Evolutionary conservation across 768 basidiomycete species (phyloP), one percentile per base, ranked within the genome.

Genomic region (Cystobasidium ongulense): DNA sequence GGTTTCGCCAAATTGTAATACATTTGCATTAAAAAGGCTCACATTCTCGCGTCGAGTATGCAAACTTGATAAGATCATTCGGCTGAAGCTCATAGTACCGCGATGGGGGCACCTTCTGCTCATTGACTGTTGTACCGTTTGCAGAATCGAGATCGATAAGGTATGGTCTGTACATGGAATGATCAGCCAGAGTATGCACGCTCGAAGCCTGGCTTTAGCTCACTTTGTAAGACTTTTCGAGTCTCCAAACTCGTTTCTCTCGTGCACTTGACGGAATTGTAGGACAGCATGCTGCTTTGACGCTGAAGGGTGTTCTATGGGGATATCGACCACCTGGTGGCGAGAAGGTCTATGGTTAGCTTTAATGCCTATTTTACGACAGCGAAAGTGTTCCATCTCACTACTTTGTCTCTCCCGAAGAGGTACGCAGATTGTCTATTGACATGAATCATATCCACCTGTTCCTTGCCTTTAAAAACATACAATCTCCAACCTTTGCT

Each of bases 141-240:
- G 96, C 97, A n/a, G 93, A 96, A 77, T 99, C 94, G 10, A 99
- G 86, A 82, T 99, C 96, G 74, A 99, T 96, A 63, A 99, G 86
- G 81, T 93, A 99, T 0, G 96, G 93, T 79, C 93, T 98, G 76
- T 1, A 31, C 27, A 74, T 57, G 21, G n/a, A 54, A n/a, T 1
- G 21, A 23, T 71, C n/a, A 71, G 18, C 36, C n/a, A n/a, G n/a
- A n/a, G n/a, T n/a, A n/a, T n/a, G n/a, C n/a, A n/a, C n/a, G n/a
- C n/a, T n/a, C n/a, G n/a, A n/a, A n/a, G n/a, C n/a, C n/a, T n/a
- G n/a, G n/a, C n/a, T n/a, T n/a, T n/a, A 39, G 52, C 90, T 53
- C 61, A 95, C 95, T 98, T 99, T 54, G 91, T 86, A 3, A 85
- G 82, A n/a, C 86, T 84, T 80, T 91, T 94, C 8, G 85, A 83